Evolutionary conservation across 139 green algal species (phyloP).

Genomic region (Pleodorina starrii): DNA sequence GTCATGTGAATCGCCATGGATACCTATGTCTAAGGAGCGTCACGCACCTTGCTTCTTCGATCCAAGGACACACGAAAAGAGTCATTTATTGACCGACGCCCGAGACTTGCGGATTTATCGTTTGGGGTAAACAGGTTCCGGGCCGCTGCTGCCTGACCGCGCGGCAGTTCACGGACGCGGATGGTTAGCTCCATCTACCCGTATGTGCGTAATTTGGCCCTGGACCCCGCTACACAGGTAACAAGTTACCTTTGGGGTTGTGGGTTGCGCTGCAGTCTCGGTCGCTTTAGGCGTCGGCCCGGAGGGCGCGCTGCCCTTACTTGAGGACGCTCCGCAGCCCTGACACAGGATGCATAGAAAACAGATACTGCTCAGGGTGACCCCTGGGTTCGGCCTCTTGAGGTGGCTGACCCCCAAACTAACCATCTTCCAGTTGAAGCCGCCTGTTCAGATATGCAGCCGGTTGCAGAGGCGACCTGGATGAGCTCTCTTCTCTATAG

Average conservation of each 20-base stretch:
- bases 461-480: no score
- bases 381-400: no score
- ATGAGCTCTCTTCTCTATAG: background rate
- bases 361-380: no score
- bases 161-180: background rate
- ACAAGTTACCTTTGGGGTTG: background rate
- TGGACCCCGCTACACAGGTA: background rate
- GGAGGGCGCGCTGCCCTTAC: background rate
- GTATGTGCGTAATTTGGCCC: background rate
- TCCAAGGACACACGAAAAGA: background rate
- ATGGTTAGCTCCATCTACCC: background rate
- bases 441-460: no score
- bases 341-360: background rate
- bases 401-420: no score
- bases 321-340: slow-evolving; percentile 11
- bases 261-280: background rate
- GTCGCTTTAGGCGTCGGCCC: background rate
- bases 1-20: background rate
- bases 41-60: background rate
- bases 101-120: background rate
- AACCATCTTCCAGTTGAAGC: background rate
- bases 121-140: background rate
- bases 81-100: background rate
- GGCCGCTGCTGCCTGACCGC: background rate
- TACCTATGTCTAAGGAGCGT: background rate